Base-by-base conservation (phyloP, 495 filamentous ascomycete genomes). In the Pseudomonodictys pantanalensis region DNA sequence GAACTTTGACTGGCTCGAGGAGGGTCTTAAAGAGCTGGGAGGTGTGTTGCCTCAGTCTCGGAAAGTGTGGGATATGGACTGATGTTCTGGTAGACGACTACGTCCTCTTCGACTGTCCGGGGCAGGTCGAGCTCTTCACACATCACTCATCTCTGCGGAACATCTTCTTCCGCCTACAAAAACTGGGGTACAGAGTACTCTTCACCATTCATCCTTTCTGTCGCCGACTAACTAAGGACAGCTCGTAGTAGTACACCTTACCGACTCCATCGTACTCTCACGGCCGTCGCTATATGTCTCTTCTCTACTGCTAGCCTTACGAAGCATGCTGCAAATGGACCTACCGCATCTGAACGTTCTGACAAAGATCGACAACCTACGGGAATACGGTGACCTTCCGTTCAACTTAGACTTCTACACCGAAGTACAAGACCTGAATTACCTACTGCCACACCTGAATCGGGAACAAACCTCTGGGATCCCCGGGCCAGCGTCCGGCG, bases 361-460 rank as follows among this genome's bases (percentile, higher is more conserved):
- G 23, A 96, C 91, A 18, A 98, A 98, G 75, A 95, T 98, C 72
- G 93, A 98, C 75, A 95, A 93, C 61, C 76, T 97, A 28, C 76
- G 80, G 10, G 80, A 82, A 63, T 96, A 95, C 68, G 81, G 86
- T 39, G 82, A 86, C 8, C 83, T 97, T 0, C 89, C 91, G 0
- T 97, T 98, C 78, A 92, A 92, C 64, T 82, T 98, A 32, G 91
- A 96, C 62, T 98, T 84, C 71, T 98, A 97, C 74, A 96, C 93
- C 50, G 93, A 98, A 69, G 91, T 97, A n/a, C 90, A 97, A 73
- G 90, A 96, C 56, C 83, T 98, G 4, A 79, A 78, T 2, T 89
- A 95, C 62, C 82, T 98, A 17, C 79, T 93, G 7, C 91, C 92
- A 0, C 77, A 86, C 46, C 83, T 98, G 11, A 81, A 86, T 58